Percentiles rank a stretch among this genome's conserved stretches.
Conservation (phyloP, 805 yeast species). For the Osmozyma mogii region DNA sequence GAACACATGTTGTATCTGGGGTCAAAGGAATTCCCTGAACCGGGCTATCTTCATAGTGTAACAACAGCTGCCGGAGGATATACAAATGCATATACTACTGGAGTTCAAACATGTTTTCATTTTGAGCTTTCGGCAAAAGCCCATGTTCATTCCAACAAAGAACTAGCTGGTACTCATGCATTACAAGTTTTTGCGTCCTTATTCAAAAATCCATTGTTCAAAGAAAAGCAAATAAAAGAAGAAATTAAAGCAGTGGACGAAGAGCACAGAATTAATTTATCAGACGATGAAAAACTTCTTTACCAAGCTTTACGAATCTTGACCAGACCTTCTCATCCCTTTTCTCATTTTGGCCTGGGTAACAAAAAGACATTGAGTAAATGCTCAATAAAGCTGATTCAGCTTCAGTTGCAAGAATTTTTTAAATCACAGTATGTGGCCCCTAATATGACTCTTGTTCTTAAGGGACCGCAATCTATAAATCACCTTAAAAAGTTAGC, state of each 20-base stretch:
- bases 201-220: slow-evolving; percentile 45
- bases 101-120: slow-evolving; percentile 56
- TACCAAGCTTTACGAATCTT: slow-evolving; percentile 54
- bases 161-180: slow-evolving; percentile 37
- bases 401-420: slow-evolving; percentile 30
- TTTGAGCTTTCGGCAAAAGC: slow-evolving; percentile 50
- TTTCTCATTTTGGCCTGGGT: slow-evolving; percentile 62
- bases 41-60: slow-evolving; percentile 36
- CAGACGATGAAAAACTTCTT: slow-evolving; percentile 36
- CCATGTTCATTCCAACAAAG: slow-evolving; percentile 11
- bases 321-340: slow-evolving; percentile 42
- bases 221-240: slow-evolving; percentile 29
- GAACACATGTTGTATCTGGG: slow-evolving; percentile 59
- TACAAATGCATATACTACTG: slow-evolving; percentile 62
- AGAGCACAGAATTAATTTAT: slow-evolving; percentile 54
- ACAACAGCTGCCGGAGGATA: slow-evolving; percentile 46
- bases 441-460: slow-evolving; percentile 46
- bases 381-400: slow-evolving; percentile 20
- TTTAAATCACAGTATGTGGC: slow-evolving; percentile 36
- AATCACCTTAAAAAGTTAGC: slow-evolving; percentile 49
- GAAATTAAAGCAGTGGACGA: slow-evolving; percentile 59
- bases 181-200: slow-evolving; percentile 44
- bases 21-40: slow-evolving; percentile 39
- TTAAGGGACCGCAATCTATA: slow-evolving; percentile 61
- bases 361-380: slow-evolving; percentile 33